Conservation (phyloP, 2,329 filamentous ascomycete species). For the Clarireedia paspali region DNA sequence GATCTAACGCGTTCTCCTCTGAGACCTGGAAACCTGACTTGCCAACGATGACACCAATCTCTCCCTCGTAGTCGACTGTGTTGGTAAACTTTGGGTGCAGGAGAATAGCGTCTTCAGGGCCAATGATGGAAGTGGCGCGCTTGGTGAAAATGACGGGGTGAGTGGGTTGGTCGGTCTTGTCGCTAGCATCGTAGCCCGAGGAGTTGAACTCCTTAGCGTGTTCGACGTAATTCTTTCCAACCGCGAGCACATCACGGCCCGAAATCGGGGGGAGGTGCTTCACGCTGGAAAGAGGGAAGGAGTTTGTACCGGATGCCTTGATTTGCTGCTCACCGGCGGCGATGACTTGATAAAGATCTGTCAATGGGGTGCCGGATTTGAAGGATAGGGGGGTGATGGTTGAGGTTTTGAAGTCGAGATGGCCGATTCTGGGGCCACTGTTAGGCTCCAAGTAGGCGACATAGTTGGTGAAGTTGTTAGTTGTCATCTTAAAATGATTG, state of each 20-base stretch:
- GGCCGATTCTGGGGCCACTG: too few species aligned
- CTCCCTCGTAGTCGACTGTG: conserved; percentile 44
- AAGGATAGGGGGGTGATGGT: too few species aligned
- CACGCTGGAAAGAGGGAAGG: too few species aligned
- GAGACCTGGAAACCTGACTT: conserved; percentile 37
- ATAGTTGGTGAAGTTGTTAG: too few species aligned
- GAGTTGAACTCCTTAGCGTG: conserved; percentile 40
- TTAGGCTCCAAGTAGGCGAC: too few species aligned
- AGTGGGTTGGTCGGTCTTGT: conserved; percentile 43
- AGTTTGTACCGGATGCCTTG: too few species aligned
- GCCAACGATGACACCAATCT: conserved; percentile 46
- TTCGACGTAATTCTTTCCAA: neutral
- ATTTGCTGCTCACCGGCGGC: too few species aligned
- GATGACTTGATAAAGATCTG: too few species aligned
- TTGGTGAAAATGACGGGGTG: conserved; percentile 51
- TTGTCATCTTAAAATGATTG: too few species aligned
- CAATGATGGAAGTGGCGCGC: conserved; percentile 36
- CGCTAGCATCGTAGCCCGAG: conserved; percentile 46
- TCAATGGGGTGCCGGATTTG: too few species aligned
- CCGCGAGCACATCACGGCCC: neutral
- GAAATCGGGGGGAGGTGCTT: too few species aligned
- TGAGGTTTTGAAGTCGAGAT: too few species aligned
- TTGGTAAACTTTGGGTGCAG: conserved; percentile 40
- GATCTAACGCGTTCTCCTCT: conserved; percentile 18
- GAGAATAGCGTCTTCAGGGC: conserved; percentile 31